phyloP scores from a whole-genome alignment of 2,329 filamentous ascomycete species.

The Tolypocladium cylindrosporum region DNA sequence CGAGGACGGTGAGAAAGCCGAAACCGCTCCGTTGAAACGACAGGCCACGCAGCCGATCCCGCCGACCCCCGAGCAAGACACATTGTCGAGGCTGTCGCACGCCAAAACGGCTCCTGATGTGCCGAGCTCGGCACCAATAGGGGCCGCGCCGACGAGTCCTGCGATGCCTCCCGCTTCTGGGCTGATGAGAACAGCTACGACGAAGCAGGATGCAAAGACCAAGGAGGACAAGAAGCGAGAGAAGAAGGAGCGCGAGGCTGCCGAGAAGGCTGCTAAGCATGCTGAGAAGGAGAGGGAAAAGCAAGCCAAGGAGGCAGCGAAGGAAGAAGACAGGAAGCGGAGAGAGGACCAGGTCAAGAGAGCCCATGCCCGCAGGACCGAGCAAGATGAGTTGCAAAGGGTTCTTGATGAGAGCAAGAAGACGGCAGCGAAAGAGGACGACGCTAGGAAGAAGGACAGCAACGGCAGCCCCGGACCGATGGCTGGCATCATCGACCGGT shows the following conservation, averaged over 20 bases:
- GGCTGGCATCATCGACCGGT: slow-evolving; percentile 48
- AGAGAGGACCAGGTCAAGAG: slow-evolving; percentile 47
- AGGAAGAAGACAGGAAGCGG: slow-evolving; percentile 19
- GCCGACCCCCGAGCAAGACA: slow-evolving; percentile 36
- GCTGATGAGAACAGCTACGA: slow-evolving; percentile 11
- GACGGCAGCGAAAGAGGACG: slow-evolving; percentile 44
- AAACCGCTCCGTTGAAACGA: slow-evolving; percentile 34
- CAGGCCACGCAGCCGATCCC: slow-evolving; percentile 39
- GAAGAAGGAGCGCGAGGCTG: slow-evolving; percentile 55
- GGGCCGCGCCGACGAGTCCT: slow-evolving; percentile 1
- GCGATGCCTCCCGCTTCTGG: not conserved
- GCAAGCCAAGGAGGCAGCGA: slow-evolving; percentile 36
- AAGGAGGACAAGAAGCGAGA: slow-evolving; percentile 56
- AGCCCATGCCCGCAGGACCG: slow-evolving; percentile 41
- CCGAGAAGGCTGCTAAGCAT: slow-evolving; percentile 47
- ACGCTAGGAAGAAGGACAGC: slow-evolving; percentile 26
- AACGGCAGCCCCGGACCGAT: slow-evolving; percentile 25
- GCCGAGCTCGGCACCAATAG: slow-evolving; percentile 9
- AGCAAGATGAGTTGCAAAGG: slow-evolving; percentile 51
- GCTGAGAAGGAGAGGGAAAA: slow-evolving; percentile 29
- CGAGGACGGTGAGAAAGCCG: slow-evolving; percentile 35
- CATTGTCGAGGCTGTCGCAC: slow-evolving; percentile 53
- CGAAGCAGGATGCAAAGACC: slow-evolving; percentile 24
- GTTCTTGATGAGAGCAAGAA: slow-evolving; percentile 58
- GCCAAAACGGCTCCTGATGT: slow-evolving; percentile 50